Evolutionary conservation across 192 early-diverging fungal species (phyloP), one percentile per base, ranked within the genome.

Genomic region (Gaertneriomyces semiglobifer): DNA sequence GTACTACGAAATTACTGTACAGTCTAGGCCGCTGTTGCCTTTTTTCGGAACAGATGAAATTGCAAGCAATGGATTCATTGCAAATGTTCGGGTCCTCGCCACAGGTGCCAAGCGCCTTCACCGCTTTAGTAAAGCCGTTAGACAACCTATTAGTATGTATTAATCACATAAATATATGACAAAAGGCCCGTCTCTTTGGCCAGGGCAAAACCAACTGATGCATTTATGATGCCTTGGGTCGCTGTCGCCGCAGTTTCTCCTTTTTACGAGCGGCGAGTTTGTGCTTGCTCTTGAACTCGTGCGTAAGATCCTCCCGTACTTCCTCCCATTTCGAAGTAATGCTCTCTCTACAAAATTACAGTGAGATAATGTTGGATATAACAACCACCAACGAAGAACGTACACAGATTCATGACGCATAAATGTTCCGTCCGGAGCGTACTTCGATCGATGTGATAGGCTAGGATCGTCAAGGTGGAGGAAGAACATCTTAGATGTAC

Each of bases 1-100:
- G 44, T 98, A 39, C 78, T 96, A 65, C 69, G 63, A 25, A 82
- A 90, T 70, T 89, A 92, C 74, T 92, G 92, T 70, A 85, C 86
- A 9, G 77, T 97, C 53, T 90, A 65, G 57, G 48, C 25, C 25
- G 25, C 2, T 33, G 2, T 33, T 1, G 25, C 25, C 25, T 33
- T 33, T 33, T 33, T 33, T 33, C 25, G 25, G 25, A 33, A 33
- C 25, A 33, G 25, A 33, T 33, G 25, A 33, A 33, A 33, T 33
- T 33, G 25, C 25, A 33, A 33, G 25, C 25, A 33, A 33, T 2
- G 1, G 25, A 33, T 33, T 2, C 25, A 33, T 33, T 33, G 25
- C 25, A 33, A 33, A 33, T 33, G 25, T 33, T 33, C 2, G 25
- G 25, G 25, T 33, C 25, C 25, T 33, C 25, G 25, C 2, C 25